Conservation (phyloP, 495 filamentous ascomycete species). For the Annulohypoxylon stygium region DNA sequence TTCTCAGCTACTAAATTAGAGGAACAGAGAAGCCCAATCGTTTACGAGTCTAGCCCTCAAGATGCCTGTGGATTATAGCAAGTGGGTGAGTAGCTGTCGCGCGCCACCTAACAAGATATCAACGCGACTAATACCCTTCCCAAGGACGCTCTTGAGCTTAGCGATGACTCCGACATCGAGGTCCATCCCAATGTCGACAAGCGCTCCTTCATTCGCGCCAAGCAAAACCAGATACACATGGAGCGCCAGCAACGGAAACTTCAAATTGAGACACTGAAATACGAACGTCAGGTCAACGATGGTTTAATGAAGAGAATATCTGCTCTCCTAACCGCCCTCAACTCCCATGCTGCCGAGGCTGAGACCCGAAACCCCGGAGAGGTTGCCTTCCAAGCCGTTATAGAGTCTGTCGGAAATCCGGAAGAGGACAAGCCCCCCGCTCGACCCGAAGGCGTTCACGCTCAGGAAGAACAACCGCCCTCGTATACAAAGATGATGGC, state of each 20-base stretch:
- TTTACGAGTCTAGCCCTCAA: constrained; percentile 45
- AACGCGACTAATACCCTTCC: constrained; percentile 26
- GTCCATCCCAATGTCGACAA: constrained; percentile 99
- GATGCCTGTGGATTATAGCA: constrained; percentile 96
- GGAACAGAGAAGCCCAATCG: neutral
- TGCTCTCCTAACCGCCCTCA: constrained; percentile 76
- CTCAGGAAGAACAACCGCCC: constrained; percentile 76
- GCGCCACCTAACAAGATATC: constrained; percentile 18
- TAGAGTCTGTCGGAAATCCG: constrained; percentile 74
- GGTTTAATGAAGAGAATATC: constrained; percentile 86
- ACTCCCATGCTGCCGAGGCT: constrained; percentile 75
- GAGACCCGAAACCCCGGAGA: constrained; percentile 75
- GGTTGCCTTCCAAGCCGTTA: constrained; percentile 85
- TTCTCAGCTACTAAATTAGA: neutral
- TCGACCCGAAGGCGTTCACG: constrained; percentile 78
- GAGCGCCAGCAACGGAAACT: constrained; percentile 85
- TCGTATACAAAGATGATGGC: constrained; percentile 98
- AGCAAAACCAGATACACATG: constrained; percentile 95
- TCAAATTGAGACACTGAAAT: constrained; percentile 91
- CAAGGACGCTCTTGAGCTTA: constrained; percentile 91
- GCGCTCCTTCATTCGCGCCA: constrained; percentile 96
- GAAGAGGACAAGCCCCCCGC: constrained; percentile 83
- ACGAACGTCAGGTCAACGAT: constrained; percentile 94
- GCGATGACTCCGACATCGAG: constrained; percentile 97
- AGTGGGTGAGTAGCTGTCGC: constrained; percentile 72